phyloP scores from a whole-genome alignment of 352 stramenopile species.

The Pythium coloratum region DNA sequence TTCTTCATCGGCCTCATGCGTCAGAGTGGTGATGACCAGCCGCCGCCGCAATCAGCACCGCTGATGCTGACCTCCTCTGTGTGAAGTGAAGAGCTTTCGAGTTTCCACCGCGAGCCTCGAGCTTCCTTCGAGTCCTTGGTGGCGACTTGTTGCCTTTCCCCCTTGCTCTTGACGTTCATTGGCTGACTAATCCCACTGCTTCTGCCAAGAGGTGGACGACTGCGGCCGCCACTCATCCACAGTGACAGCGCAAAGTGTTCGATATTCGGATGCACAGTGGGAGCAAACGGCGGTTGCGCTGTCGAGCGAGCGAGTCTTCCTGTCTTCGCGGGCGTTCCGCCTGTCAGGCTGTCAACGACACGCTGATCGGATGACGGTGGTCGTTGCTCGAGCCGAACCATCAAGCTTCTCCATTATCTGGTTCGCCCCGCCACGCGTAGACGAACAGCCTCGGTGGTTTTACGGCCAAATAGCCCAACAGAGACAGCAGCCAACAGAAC shows the following conservation, averaged over 20 bases:
- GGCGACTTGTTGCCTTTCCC: constrained; percentile 1
- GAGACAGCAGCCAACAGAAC: neutral
- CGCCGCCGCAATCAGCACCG: no score
- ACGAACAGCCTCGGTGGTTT: neutral
- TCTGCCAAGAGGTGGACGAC: neutral
- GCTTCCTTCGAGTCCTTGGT: no score
- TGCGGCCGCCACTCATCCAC: neutral
- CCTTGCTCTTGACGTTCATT: neutral
- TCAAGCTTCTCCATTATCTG: constrained; percentile 1
- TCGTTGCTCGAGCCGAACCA: neutral
- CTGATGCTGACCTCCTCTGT: no score
- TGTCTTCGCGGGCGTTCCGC: neutral
- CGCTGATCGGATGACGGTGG: neutral
- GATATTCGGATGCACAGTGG: neutral
- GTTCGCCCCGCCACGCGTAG: neutral
- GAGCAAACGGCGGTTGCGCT: neutral
- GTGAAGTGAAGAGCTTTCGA: no score
- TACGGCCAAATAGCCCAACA: neutral
- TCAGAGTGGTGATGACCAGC: no score
- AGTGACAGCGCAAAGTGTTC: neutral
- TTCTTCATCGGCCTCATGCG: no score
- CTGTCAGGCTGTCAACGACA: neutral
- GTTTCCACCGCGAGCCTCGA: no score
- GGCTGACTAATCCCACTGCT: neutral
- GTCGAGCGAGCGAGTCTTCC: neutral